Evolutionary conservation across 2,329 filamentous ascomycete species (phyloP), one percentile per base, ranked within the genome.

Genomic region (Lachnellula cervina): DNA sequence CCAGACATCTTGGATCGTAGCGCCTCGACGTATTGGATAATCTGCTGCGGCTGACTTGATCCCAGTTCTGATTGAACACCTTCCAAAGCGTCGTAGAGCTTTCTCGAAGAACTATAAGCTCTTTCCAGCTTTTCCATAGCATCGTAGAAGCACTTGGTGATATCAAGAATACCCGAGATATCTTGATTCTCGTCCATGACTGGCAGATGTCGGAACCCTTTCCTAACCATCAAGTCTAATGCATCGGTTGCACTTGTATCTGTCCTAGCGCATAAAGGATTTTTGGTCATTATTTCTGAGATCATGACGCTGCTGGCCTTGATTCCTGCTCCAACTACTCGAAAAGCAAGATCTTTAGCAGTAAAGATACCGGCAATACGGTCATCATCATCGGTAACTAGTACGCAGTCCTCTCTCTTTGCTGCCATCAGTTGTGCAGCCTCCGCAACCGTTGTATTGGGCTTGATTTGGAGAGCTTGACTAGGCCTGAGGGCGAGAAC

Each of bases 101-200:
- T 96, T 65, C 94, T 86, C n/a, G 94, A 99, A 16, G 94, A 97
- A 62, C 90, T 91, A 73, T 99, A 99, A 50, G 94, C 94, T 51
- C 94, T 88, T 78, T 99, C 94, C 58, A 99, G 78, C 79, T 99
- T 99, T 79, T 99, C 94, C 94, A 99, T 99, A 44, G 94, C 94
- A 75, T 99, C 94, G 75, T 99, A 99, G 74, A 99, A 99, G 76
- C 94, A 99, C 76, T 97, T 99, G 55, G 94, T 99, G 67, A 99
- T 99, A 73, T 99, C 94, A 53, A 99, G 78, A 64, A 99, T 92
- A 77, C 94, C 94, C 7, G 92, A 96, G 60, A 99, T 99, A 70
- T 99, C 93, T 74, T 99, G 94, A 73, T 99, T 97, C 78, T 99
- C 94, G 74, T 99, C 94, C 94, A 99, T 99, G 63, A 99, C 94